Base-by-base conservation (phyloP, 2,329 filamentous ascomycete species). In the Pseudogymnoascus destructans region DNA sequence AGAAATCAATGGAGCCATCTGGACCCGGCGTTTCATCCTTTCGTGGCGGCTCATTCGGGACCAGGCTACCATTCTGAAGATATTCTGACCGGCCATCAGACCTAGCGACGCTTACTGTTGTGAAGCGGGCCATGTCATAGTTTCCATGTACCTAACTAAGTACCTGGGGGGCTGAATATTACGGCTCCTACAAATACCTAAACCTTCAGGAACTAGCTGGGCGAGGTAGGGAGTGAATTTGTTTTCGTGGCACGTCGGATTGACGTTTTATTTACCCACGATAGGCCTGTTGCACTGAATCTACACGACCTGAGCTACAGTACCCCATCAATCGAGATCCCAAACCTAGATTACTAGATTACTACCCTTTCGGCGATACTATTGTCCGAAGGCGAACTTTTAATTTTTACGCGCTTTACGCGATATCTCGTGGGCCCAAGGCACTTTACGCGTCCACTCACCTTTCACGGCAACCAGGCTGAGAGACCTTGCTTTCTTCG, bases 1-100 rank as follows among this genome's bases (percentile, higher is more conserved):
- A 81, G 69, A 73, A 81, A 67, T 80, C 77, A 60, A 74, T 73
- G 58, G 77, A 71, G 38, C 78, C 79, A 64, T 79, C 74, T 23
- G 71, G 71, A 63, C 81, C 75, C 19, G 77, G 76, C 36, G 70
- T 75, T 60, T 73, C 71, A 65, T 79, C 73, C 58, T 38, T 75
- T 71, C 59, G 72, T 67, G 2, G 73, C 76, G 5, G 79, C 64
- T 78, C 76, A 55, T 60, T 63, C 3, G 54, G 54, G n/a, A 56
- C 54, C 13, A 36, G 19, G 30, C 56, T 52, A 40, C 64, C 65
- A 38, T 59, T 57, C 8, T 60, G 63, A 33, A 59, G 59, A 15
- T 63, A 54, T 35, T 65, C 62, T 10, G 64, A 42, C 54, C 59
- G 59, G 7, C 68, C 68, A 63, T 70, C 68, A 13, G 66, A 66